Base-by-base conservation (phyloP, 2,329 filamentous ascomycete genomes). In the Diaporthe longicolla region DNA sequence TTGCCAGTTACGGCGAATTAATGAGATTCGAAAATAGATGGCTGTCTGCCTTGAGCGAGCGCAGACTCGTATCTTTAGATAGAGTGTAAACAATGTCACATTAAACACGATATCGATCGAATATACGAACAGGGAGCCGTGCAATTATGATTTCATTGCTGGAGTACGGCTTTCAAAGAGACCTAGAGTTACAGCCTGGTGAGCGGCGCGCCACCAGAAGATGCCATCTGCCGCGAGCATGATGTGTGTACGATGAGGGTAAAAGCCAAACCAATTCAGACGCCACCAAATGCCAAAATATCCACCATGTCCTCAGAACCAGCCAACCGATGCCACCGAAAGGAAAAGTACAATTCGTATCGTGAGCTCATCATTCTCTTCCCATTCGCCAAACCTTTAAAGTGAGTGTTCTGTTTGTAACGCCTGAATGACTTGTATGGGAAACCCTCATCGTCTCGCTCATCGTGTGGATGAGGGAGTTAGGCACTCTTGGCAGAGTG, bases 401-500 rank as follows among this genome's bases (percentile, higher is more conserved):
- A 52, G 63, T 75, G 74, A 75, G 59, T 74, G 61, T 74, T 55
- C 48, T 55, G 52, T 71, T 45, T 52, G 65, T 37, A 74, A 69
- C 70, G 55, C 72, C 55, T 54, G 57, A 72, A 70, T 65, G 61
- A 73, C 71, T 68, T 70, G 72, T 74, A 43, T 71, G 52, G 45
- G 58, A 58, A 61, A 66, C 76, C 76, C 73, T 73, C 75, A 76
- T 76, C 73, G 57, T 75, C 73, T 73, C 52, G 24, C 73, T 58
- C 43, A 63, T 58, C 35, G 43, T 54, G 24, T 17, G 21, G 61
- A 29, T 37, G 29, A 61, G 50, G 52, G 52, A 65, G 54, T 65
- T 76, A 76, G 54, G 74, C 66, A 63, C 78, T 79, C 78, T 82
- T 80, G 76, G 76, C 76, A 45, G 81, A 73, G 78, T 84, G 83